Base-by-base conservation (phyloP, 495 filamentous ascomycete genomes). In the Neurospora sp. region DNA sequence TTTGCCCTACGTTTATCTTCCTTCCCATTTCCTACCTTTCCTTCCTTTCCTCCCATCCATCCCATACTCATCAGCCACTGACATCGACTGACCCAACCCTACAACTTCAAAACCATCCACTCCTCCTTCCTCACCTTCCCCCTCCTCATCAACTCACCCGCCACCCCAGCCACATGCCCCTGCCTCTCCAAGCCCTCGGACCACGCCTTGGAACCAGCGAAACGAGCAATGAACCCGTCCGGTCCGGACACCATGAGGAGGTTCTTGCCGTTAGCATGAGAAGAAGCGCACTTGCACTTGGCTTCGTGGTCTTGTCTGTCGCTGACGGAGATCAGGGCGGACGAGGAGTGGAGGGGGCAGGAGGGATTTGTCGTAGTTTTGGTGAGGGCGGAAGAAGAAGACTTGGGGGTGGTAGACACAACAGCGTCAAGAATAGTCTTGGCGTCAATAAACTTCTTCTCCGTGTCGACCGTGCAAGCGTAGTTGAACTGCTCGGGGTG, bases 201-300 rank as follows among this genome's bases (percentile, higher is more conserved):
- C 89, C 90, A 94, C 3, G 85, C 78, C 81, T 96, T 97, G 5
- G 88, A 85, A 6, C 95, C 95, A 8, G 92, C 92, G 82, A 91
- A 91, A 75, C 90, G 86, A 37, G 84, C 86, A 68, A 98, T 87
- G 82, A 98, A 99, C 18, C 96, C 94, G 53, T 96, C 93, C 0
- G 96, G 94, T 0, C 96, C 96, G 3, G 93, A 94, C 5, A 98
- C 84, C 69, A 97, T 82, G 38, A 98, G 83, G 59, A 96, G 74
- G 72, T 89, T 92, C 73, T 81, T 86, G 6, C 82, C 79, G 10
- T 35, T 61, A 44, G 20, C 18, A 65, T 3, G 39, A n/a, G 8
- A 18, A n/a, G 8, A 9, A n/a, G 71, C 45, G 27, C 53, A 61
- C 27, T 37, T 35, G 31, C 53, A 65, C 3, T 31, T 5, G 22